Percentiles rank a stretch among this genome's conserved stretches.
Conservation (phyloP, 495 filamentous ascomycete genomes). For the Neurospora sp. region DNA sequence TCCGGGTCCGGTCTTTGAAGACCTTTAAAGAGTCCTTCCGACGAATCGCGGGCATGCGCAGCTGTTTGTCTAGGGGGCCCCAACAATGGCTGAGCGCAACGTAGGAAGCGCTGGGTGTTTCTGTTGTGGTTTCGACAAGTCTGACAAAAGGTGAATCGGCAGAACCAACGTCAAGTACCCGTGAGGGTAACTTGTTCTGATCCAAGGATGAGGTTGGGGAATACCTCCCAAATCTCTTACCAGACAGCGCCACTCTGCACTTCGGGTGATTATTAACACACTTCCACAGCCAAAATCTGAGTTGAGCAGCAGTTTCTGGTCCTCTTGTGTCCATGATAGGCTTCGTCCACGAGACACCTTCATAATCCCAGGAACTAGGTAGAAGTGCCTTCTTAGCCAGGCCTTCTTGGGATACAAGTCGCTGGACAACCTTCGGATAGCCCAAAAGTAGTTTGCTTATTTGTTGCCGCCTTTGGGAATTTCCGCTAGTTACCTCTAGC, state of each 20-base stretch:
- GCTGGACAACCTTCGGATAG: no score
- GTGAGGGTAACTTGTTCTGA: not conserved
- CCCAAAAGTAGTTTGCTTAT: no score
- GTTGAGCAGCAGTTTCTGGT: not conserved
- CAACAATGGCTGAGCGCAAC: not conserved
- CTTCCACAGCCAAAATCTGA: not conserved
- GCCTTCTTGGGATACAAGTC: no score
- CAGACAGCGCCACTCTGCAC: not conserved
- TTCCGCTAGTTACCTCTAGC: no score
- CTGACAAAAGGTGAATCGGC: not conserved
- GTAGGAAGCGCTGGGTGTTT: not conserved
- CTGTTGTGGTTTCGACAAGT: not conserved
- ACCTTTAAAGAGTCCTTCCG: not conserved
- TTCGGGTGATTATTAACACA: not conserved
- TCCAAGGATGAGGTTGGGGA: not conserved
- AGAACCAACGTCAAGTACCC: not conserved
- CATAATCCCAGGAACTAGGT: no score
- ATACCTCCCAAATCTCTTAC: not conserved
- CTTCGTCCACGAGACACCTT: no score
- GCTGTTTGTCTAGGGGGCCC: not conserved
- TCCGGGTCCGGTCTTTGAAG: not conserved
- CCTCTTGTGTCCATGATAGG: not conserved
- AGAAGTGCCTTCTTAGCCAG: no score
- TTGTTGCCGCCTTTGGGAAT: no score
- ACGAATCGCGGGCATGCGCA: not conserved